Base-by-base conservation (phyloP, 148 eudicot species). In the Euryodendron excelsum region DNA sequence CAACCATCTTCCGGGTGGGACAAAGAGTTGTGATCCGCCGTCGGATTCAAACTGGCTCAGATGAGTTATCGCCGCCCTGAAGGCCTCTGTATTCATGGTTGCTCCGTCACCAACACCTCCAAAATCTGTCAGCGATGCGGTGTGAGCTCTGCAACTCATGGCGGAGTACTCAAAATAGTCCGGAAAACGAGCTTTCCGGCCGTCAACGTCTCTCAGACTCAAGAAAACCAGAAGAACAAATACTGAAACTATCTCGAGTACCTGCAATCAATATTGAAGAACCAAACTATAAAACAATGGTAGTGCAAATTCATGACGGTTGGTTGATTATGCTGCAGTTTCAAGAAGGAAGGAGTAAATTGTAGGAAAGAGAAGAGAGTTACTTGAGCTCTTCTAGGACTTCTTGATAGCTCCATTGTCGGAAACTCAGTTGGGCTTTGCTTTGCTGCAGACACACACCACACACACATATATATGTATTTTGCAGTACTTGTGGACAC, bases 1-100 rank as follows among this genome's bases (percentile, higher is more conserved):
- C 50, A 95, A 75, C 99, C 99, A 95, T 75, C 75, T 93, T 69
- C 99, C 99, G 5, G 99, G 74, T 18, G 99, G 99, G 10, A 95
- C 94, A 80, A 81, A 86, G 69, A 95, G 89, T 80, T 88, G 79
- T 2, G 93, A 85, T 36, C 99, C 99, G 33, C 97, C 96, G 12
- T 90, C 84, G 1, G 83, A 77, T 80, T 73, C 86, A 69, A 70
- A 93, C 81, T 88, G 90, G 65, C 91, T 83, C 5, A 95, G 93
- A 78, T 90, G 78, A 47, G 87, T 78, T 47, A 95, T 79, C 63
- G 97, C 99, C 7, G 87, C 73, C 81, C 76, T 86, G 77, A 95
- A 95, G 2, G 96, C 99, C 72, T 82, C 80, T 4, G 99, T 95
- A 39, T 95, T 95, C 45, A 86, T 84, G 3, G 99, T 91, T 25